Evolutionary conservation across 2,329 filamentous ascomycete genomes (phyloP).

Genomic region (Xylariomycetidae sp.): DNA sequence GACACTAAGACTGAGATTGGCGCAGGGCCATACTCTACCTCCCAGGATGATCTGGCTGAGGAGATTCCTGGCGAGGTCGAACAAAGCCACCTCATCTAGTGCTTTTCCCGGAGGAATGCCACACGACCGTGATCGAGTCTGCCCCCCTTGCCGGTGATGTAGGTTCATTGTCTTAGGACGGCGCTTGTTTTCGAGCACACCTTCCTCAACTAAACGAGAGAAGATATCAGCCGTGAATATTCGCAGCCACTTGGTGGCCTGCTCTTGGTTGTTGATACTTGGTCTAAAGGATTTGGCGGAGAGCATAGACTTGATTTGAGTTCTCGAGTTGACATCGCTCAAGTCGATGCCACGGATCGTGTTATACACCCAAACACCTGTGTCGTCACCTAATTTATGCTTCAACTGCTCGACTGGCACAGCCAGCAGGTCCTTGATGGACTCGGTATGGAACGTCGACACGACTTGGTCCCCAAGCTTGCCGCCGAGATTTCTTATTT

Average conservation of each 20-base stretch:
- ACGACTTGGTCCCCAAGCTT: constrained; percentile 87
- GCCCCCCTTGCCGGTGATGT: constrained; percentile 69
- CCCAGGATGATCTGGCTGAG: constrained; percentile 73
- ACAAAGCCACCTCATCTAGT: constrained; percentile 66
- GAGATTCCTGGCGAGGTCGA: constrained; percentile 69
- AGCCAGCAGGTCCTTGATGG: constrained; percentile 66
- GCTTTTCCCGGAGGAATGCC: constrained; percentile 71
- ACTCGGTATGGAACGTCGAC: constrained; percentile 74
- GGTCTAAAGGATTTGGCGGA: constrained; percentile 94
- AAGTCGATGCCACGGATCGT: constrained; percentile 79
- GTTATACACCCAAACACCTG: constrained; percentile 77
- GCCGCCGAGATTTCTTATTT: constrained; percentile 90
- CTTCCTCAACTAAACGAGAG: constrained; percentile 83
- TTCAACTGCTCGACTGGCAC: constrained; percentile 72
- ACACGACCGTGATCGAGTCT: constrained; percentile 67
- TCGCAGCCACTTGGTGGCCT: constrained; percentile 76
- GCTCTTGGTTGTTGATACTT: constrained; percentile 68
- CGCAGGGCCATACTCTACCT: constrained; percentile 80
- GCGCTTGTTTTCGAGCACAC: constrained; percentile 78
- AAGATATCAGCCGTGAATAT: constrained; percentile 93
- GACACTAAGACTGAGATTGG: constrained; percentile 83
- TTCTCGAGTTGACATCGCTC: constrained; percentile 84
- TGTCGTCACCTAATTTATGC: constrained; percentile 73
- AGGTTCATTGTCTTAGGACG: constrained; percentile 81
- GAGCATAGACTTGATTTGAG: constrained; percentile 94